Evolutionary conservation across 2,329 filamentous ascomycete genomes (phyloP).

Genomic region (Colletotrichum sp.): DNA sequence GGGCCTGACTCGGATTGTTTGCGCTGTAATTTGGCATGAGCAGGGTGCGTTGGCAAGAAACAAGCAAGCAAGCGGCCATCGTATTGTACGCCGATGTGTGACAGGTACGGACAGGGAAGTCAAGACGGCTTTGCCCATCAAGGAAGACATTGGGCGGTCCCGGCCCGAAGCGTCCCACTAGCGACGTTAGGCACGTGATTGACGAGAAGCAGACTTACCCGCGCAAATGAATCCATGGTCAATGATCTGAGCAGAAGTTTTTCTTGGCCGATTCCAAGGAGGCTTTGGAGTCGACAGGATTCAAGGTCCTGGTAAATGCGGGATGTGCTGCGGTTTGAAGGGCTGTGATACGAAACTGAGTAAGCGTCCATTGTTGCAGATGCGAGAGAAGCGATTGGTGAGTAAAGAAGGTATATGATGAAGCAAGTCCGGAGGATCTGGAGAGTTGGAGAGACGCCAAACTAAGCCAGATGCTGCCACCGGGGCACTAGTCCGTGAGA

Average conservation of each 20-base stretch:
- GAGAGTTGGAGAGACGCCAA: not conserved
- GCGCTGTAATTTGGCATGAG: constrained; percentile 17
- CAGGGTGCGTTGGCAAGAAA: not conserved
- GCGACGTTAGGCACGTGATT: constrained; percentile 18
- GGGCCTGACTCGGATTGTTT: constrained; percentile 22
- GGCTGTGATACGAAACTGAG: constrained; percentile 53
- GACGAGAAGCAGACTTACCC: constrained; percentile 33
- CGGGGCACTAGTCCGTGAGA: not conserved
- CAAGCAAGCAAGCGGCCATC: not conserved
- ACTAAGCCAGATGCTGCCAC: constrained; percentile 1
- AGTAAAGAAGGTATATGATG: not conserved
- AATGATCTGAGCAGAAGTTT: constrained; percentile 29
- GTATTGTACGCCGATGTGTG: not conserved
- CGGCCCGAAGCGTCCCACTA: constrained; percentile 1
- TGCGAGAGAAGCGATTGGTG: not conserved
- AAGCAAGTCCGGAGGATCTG: not conserved
- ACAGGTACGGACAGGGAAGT: not conserved
- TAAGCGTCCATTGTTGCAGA: constrained; percentile 53
- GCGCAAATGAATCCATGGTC: constrained; percentile 36
- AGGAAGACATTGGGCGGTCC: not conserved
- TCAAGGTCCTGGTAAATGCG: constrained; percentile 56
- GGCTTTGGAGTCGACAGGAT: constrained; percentile 41
- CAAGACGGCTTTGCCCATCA: not conserved
- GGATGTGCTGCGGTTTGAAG: constrained; percentile 46
- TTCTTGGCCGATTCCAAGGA: constrained; percentile 36